Evolutionary conservation across 495 filamentous ascomycete genomes (phyloP), one percentile per base, ranked within the genome.

Genomic region (Antarctomyces pellizariae): DNA sequence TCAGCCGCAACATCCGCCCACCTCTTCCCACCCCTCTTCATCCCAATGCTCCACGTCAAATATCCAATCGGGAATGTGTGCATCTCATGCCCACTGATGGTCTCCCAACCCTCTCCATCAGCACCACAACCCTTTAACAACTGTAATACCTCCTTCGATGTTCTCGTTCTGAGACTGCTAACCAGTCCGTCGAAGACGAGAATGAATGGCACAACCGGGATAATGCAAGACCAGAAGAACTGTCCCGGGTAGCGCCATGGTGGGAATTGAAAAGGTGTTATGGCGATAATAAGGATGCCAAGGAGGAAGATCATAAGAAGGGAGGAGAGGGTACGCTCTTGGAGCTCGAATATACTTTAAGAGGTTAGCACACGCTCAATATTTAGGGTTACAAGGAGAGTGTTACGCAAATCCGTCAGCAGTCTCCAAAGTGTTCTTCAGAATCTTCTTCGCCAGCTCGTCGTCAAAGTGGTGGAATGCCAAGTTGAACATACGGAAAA

Each of bases 401-500:
- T 12, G 37, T 43, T 35, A 65, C 51, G 64, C 68, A 36, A 78
- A 73, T 7, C 63, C 67, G 34, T 71, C 64, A 14, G 59, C 54
- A 1, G 57, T 70, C 33, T 64, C 49, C 2, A 77, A 39, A 0
- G 71, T 68, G 36, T 68, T 68, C 20, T 50, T 46, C 20, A 82
- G 43, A 7, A 77, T 65, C 2, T 46, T 46, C 16, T 34, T 37
- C 4, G 72, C 75, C 14, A 64, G 36, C 9, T 44, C 44, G 36
- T 82, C 65, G 29, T 64, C 58, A 36, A 82, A 78, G 47, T 82
- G 75, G 38, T 82, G 75, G 43, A 78, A 82, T 3, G 71, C 63
- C 7, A 82, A 52, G 37, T 65, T 75, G 45, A 71, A 80, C 14
- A 78, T 46, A 2, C 69, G 52, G 44, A 77, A 73, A 7, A 70